phyloP scores from a whole-genome alignment of 441 rosid genomes.

The Eruca vesicaria region DNA sequence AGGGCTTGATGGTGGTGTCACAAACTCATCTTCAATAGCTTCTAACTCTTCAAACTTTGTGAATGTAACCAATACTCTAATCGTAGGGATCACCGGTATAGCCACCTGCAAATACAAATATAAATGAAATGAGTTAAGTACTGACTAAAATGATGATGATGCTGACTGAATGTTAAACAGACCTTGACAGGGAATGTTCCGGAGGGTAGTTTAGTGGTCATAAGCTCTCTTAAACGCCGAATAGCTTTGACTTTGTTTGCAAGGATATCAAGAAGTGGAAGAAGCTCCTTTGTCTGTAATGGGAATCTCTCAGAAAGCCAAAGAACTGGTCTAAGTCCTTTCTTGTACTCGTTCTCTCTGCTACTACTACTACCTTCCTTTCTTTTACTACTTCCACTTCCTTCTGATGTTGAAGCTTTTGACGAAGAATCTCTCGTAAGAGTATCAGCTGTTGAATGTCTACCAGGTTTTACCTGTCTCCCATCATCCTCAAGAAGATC shows the following conservation, averaged over 20 bases:
- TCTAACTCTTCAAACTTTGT: constrained; percentile 90
- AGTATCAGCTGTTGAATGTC: constrained; percentile 78
- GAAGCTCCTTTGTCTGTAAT: constrained; percentile 87
- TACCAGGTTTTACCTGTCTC: constrained; percentile 66
- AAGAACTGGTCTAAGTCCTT: constrained; percentile 88
- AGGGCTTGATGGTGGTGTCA: constrained; percentile 94
- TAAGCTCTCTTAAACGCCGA: constrained; percentile 89
- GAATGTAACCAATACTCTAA: constrained; percentile 87
- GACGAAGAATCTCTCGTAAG: constrained; percentile 42
- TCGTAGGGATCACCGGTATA: constrained; percentile 95
- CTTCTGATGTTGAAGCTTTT: constrained; percentile 49
- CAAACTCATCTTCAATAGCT: constrained; percentile 76
- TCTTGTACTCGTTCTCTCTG: constrained; percentile 90
- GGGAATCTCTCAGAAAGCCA: constrained; percentile 96
- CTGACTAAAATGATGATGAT: background rate
- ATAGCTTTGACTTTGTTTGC: constrained; percentile 99
- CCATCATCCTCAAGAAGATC: constrained; percentile 76
- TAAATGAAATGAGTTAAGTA: background rate
- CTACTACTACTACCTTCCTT: constrained; percentile 45
- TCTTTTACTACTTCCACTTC: constrained; percentile 42
- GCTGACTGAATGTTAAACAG: constrained; percentile 7
- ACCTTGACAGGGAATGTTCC: constrained; percentile 99
- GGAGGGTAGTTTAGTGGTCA: constrained; percentile 84
- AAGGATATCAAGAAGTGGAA: constrained; percentile 94
- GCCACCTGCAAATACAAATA: constrained; percentile 57